These are phyloP conservation scores for Macrophomina phaseolina DNA, from an alignment of 2,329 filamentous ascomycete genomes.

Conservation along the genomic window DNA sequence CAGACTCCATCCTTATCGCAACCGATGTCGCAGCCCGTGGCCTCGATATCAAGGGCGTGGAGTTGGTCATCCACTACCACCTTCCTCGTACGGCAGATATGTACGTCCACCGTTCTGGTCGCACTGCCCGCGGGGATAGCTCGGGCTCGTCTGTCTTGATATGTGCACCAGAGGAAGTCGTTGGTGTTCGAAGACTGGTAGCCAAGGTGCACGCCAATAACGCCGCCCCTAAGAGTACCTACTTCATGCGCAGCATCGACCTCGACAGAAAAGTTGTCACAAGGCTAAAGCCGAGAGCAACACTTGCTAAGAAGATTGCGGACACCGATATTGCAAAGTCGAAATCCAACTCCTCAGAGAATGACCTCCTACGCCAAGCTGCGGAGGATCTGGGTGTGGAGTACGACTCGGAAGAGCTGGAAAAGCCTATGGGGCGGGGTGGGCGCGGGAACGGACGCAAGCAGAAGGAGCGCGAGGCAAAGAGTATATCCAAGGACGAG, in stretches of 20 bases:
- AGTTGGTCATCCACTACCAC: slow-evolving; percentile 94
- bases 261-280: slow-evolving; percentile 80
- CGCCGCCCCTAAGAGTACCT: slow-evolving; percentile 54
- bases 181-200: slow-evolving; percentile 80
- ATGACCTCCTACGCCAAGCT: slow-evolving; percentile 81
- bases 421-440: slow-evolving; percentile 62
- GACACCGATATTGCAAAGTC: slow-evolving; percentile 86
- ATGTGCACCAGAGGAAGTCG: slow-evolving; percentile 89
- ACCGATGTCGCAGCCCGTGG: slow-evolving; percentile 94
- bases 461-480: slow-evolving; percentile 74
- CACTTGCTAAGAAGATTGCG: slow-evolving; percentile 83
- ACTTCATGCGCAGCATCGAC: slow-evolving; percentile 80
- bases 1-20: slow-evolving; percentile 76
- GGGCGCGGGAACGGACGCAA: slow-evolving; percentile 73
- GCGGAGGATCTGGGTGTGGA: slow-evolving; percentile 94
- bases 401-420: slow-evolving; percentile 86
- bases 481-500: slow-evolving; percentile 73
- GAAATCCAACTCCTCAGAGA: slow-evolving; percentile 75
- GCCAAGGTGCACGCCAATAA: slow-evolving; percentile 80
- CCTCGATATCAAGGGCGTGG: slow-evolving; percentile 88
- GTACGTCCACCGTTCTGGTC: slow-evolving; percentile 94
- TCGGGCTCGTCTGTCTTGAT: slow-evolving; percentile 84
- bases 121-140: slow-evolving; percentile 83
- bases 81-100: slow-evolving; percentile 88
- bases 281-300: slow-evolving; percentile 76